These are phyloP conservation scores for Pestalotiopsis sp. DNA, from an alignment of 2,329 filamentous ascomycete species.

Conservation along the genomic window DNA sequence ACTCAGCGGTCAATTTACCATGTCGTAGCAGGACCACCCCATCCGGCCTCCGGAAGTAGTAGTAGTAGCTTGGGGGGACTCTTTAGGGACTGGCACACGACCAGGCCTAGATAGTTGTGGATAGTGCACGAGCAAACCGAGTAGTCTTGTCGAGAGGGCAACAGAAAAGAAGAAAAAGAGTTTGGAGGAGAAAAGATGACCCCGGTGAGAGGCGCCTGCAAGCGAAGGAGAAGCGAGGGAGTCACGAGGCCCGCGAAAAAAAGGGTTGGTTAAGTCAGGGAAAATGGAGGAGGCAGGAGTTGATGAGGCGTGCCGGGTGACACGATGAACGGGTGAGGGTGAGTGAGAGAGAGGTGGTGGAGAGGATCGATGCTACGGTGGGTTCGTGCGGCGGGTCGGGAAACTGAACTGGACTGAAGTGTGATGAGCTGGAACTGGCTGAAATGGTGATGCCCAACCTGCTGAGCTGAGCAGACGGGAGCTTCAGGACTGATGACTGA, in stretches of 20 bases:
- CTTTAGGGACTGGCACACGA: neutral
- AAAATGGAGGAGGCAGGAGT: neutral
- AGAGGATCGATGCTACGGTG: neutral
- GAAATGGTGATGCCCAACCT: neutral
- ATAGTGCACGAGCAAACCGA: neutral
- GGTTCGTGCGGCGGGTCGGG: neutral
- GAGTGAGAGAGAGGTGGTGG: neutral
- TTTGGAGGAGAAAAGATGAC: neutral
- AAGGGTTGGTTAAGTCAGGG: neutral
- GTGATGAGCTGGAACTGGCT: neutral
- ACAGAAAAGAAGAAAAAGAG: neutral
- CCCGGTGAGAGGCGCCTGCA: neutral
- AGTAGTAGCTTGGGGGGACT: neutral
- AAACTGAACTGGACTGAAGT: neutral
- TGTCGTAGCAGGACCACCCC: conserved; percentile 1
- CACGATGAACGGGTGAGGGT: neutral
- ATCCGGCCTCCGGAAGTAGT: conserved; percentile 1
- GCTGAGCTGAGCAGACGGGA: neutral
- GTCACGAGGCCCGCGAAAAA: neutral
- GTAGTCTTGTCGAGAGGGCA: neutral
- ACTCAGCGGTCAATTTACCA: conserved; percentile 3
- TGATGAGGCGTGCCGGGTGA: neutral
- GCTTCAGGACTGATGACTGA: neutral
- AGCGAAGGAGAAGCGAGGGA: conserved; percentile 1
- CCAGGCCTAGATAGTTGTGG: neutral